phyloP scores from a whole-genome alignment of 768 basidiomycete species.

The Russula dissimulans region DNA sequence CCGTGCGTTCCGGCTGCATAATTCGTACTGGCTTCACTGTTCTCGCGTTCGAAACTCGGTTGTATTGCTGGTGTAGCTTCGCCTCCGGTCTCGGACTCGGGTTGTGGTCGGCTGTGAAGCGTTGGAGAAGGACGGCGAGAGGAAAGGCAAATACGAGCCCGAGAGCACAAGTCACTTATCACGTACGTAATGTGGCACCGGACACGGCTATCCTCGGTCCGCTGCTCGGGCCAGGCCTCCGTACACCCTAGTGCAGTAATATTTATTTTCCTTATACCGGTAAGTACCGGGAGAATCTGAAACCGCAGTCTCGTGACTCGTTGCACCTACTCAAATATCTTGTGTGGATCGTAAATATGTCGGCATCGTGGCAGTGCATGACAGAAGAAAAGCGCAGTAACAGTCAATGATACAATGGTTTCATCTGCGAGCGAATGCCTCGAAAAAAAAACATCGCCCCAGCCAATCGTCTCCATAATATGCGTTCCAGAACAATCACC shows the following conservation, averaged over 20 bases:
- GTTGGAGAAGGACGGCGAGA: conserved; percentile 23
- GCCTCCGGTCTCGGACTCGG: conserved; percentile 7
- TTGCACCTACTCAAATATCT: no score
- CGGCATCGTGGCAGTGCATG: background rate
- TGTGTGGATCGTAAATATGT: background rate
- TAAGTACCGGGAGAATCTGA: no score
- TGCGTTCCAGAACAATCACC: background rate
- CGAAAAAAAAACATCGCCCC: background rate
- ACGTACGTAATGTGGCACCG: no score
- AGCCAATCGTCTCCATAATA: background rate
- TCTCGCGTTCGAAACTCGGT: conserved; percentile 14
- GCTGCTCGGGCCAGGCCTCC: no score
- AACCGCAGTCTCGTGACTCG: no score
- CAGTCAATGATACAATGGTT: background rate
- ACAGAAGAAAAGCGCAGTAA: background rate
- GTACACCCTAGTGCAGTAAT: no score
- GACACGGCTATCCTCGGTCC: no score
- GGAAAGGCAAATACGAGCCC: conserved; percentile 28
- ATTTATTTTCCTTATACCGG: no score
- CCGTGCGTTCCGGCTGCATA: conserved; percentile 57
- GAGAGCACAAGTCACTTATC: conserved; percentile 5
- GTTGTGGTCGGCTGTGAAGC: conserved; percentile 3
- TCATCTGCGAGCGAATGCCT: background rate
- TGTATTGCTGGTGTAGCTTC: background rate
- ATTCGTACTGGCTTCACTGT: conserved; percentile 37